Base-by-base conservation (phyloP, 2,329 filamentous ascomycete species). In the Berkeleyomyces basicola region DNA sequence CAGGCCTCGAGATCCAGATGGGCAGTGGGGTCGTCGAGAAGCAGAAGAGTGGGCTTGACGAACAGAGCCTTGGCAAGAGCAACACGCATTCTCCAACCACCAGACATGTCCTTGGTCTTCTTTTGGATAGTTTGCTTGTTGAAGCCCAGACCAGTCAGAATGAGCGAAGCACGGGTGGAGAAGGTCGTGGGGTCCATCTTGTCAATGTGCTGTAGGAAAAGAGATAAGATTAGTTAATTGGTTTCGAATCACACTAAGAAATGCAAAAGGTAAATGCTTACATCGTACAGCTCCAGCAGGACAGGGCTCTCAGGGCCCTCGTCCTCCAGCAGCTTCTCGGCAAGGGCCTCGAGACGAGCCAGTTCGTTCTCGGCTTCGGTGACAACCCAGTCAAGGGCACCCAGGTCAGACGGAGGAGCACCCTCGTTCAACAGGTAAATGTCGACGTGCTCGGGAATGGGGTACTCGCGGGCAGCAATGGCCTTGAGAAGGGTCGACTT, bases 71-170 rank as follows among this genome's bases (percentile, higher is more conserved):
- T 96, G 73, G 82, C 93, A 66, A 99, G 85, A 64, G 93, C 93
- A 65, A 99, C 93, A 82, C 95, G 90, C 93, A 99, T 99, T 81
- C 92, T 86, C 93, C 93, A 99, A 70, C 93, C 93, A 89, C 93
- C 93, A 68, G 93, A 99, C 95, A 99, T 99, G 75, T 99, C 95
- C 83, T 97, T 99, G 70, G 95, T 99, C 85, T 95, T 96, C 84
- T 99, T 99, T 76, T 95, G 80, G 72, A 99, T 97, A 63, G 95
- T 99, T 69, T 77, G 78, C 81, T 97, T 97, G 85, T 99, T 96
- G 84, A 99, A 99, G 68, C 93, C 93, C 65, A 99, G 87, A 90
- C 93, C 93, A 63, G 93, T 99, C 69, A 99, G 77, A 73, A 99
- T 99, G 68, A 96, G 85, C 63, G 92, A 96, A 66, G 93, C 93